These are phyloP conservation scores for Rhizophora apiculata DNA, from an alignment of 345 rosid species.

Conservation along the genomic window DNA sequence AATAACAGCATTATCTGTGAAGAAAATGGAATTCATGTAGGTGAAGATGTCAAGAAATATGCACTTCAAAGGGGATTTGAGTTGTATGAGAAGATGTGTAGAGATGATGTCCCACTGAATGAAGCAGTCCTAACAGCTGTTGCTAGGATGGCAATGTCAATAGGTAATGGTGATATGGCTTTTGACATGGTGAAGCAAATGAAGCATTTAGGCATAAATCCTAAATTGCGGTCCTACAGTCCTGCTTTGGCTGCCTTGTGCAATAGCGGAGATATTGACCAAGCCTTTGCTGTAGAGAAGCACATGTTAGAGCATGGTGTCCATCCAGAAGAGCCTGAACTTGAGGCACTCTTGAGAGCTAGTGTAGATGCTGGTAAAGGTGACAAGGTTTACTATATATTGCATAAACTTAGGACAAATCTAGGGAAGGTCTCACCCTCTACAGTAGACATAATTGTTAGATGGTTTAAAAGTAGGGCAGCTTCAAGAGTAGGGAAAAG, in stretches of 20 bases:
- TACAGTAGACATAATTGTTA: constrained; percentile 41
- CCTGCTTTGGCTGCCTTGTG: constrained; percentile 59
- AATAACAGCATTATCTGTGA: constrained; percentile 2
- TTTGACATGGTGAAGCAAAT: constrained; percentile 66
- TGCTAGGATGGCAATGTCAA: constrained; percentile 65
- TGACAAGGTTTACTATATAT: constrained; percentile 58
- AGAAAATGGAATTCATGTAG: constrained; percentile 30
- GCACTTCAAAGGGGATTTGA: constrained; percentile 54
- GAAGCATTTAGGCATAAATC: constrained; percentile 48
- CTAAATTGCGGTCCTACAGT: constrained; percentile 59
- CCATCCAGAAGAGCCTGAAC: constrained; percentile 61
- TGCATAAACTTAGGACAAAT: constrained; percentile 52
- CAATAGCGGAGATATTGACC: constrained; percentile 36
- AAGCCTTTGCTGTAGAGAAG: constrained; percentile 54
- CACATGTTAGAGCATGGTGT: constrained; percentile 67
- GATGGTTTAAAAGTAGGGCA: constrained; percentile 51
- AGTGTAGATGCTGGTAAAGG: constrained; percentile 47
- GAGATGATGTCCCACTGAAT: constrained; percentile 43
- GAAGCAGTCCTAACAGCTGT: constrained; percentile 61
- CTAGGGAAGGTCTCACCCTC: constrained; percentile 50
- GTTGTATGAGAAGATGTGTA: constrained; percentile 49
- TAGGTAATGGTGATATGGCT: constrained; percentile 62
- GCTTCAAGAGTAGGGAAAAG: constrained; percentile 52
- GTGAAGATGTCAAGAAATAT: constrained; percentile 49
- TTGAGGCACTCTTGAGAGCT: constrained; percentile 52